These are phyloP conservation scores for Plasmodium vivax DNA, from an alignment of 169 alveolate genomes.

Conservation along the genomic window DNA sequence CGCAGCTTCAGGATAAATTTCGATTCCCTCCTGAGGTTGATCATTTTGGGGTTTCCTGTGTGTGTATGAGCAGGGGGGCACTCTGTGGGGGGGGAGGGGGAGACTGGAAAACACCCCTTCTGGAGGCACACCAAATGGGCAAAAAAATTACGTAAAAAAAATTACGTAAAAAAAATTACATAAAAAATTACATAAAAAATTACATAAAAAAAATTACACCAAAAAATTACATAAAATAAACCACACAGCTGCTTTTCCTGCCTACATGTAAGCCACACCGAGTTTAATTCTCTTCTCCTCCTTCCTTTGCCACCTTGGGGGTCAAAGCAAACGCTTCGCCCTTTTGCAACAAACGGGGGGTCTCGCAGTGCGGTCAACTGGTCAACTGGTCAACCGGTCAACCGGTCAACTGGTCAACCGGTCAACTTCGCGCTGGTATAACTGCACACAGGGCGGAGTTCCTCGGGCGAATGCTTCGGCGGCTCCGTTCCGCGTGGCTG, in stretches of 20 bases:
- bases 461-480: background rate
- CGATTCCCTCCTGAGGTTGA: background rate
- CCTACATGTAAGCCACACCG: background rate
- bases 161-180: background rate
- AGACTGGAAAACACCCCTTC: background rate
- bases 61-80: background rate
- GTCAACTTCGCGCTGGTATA: background rate
- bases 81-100: background rate
- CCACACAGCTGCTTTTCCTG: background rate
- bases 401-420: too few relatives aligned
- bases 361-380: background rate
- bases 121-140: background rate
- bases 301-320: background rate
- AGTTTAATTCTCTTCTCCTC: background rate
- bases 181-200: too few relatives aligned
- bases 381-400: too few relatives aligned
- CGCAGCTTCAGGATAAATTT: constrained; percentile 9
- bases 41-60: constrained; percentile 11
- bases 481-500: background rate
- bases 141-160: too few relatives aligned
- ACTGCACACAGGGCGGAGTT: background rate
- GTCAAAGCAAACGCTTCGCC: background rate
- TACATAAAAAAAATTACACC: too few relatives aligned
- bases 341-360: background rate
- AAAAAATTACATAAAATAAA: too few relatives aligned